Evolutionary conservation across 768 basidiomycete genomes (phyloP).

Genomic region (Gymnopilus dilepis): DNA sequence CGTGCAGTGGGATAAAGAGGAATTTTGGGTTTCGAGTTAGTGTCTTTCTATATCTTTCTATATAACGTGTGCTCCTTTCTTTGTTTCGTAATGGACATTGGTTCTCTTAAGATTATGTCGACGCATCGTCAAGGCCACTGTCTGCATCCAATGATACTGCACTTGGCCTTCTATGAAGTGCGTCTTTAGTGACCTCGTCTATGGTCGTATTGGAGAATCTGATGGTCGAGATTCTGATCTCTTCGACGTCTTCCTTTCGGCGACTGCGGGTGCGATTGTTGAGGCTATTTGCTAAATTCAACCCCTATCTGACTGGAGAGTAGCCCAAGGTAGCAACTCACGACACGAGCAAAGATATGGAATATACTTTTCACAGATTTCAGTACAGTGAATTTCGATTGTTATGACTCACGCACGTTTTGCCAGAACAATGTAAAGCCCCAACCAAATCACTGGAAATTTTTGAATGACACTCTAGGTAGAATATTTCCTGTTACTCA

Average conservation of each 20-base stretch:
- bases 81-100: too few relatives aligned
- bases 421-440: conserved; percentile 22
- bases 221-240: neutral
- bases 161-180: too few relatives aligned
- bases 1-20: conserved; percentile 62
- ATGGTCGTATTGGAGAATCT: neutral
- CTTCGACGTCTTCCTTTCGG: neutral
- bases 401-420: conserved; percentile 15
- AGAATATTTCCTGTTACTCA: neutral
- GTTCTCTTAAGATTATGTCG: too few relatives aligned
- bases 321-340: neutral
- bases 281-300: neutral
- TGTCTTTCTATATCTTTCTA: neutral
- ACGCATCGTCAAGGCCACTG: too few relatives aligned
- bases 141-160: too few relatives aligned
- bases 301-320: neutral
- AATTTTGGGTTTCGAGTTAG: conserved; percentile 33
- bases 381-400: neutral
- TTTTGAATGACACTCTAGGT: neutral
- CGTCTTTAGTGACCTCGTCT: neutral
- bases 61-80: too few relatives aligned
- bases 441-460: conserved; percentile 22
- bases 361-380: conserved; percentile 15
- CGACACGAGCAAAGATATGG: conserved; percentile 22
- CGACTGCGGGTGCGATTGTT: neutral